These are phyloP conservation scores for Blattamonas nauphoetae DNA, from an alignment of 78 protist species.

Conservation along the genomic window DNA sequence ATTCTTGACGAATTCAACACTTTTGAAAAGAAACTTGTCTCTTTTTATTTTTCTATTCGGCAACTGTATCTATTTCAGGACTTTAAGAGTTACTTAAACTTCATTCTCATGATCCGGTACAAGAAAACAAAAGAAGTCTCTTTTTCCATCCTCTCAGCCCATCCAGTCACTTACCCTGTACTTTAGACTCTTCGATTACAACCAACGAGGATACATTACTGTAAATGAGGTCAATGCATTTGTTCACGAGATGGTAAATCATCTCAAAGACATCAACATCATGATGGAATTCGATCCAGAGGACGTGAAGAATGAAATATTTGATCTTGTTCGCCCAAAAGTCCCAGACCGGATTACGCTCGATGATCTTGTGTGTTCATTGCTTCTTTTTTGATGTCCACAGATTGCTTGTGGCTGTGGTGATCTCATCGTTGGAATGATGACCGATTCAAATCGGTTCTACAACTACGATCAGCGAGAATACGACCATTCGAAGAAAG, in stretches of 20 bases:
- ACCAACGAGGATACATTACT: background rate
- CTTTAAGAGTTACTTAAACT: background rate
- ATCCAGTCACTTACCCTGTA: background rate
- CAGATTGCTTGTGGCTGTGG: background rate
- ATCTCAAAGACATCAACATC: background rate
- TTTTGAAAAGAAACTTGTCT: background rate
- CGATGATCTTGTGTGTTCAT: background rate
- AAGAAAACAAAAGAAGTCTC: background rate
- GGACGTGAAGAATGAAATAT: background rate
- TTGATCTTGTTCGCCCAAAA: background rate
- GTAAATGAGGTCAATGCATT: background rate
- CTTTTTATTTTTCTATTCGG: too few species aligned
- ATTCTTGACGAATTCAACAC: background rate
- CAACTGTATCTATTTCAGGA: too few species aligned
- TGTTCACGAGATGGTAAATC: background rate
- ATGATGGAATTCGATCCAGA: background rate
- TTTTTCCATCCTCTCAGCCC: too few species aligned
- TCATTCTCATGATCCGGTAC: background rate
- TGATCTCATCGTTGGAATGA: background rate
- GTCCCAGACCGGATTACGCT: background rate
- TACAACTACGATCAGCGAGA: slow-evolving; percentile 1
- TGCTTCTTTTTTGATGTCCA: background rate
- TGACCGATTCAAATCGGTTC: background rate
- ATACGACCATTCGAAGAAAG: background rate
- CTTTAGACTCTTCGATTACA: background rate